Evolutionary conservation across 176 grass and related monocot species (phyloP), one percentile per base, ranked within the genome.

Genomic region (Triticum turgidum): DNA sequence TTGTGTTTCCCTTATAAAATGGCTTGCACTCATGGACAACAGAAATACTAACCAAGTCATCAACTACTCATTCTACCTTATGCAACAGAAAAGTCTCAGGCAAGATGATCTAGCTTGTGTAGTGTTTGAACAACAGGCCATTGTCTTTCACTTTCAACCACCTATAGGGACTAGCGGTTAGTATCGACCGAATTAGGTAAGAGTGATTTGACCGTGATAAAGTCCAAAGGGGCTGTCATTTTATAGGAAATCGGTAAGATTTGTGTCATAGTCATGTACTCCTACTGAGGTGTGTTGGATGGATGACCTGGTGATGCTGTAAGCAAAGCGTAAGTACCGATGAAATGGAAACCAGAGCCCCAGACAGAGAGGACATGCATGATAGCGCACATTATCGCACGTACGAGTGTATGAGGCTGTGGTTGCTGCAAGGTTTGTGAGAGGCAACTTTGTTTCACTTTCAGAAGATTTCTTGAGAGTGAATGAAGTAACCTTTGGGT

Each of bases 321-420:
- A 82, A 91, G 76, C 76, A 81, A 24, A 58, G 61, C 85, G 85
- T 91, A 71, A 44, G 80, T 47, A 44, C 45, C 79, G 89, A 87
- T 65, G 84, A 78, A 90, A 86, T n/a, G 52, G 63, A 45, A 22
- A 3, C 35, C 11, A 33, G 41, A 39, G 37, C 14, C 9, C 30
- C 20, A 15, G 25, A 30, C 52, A 7, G 37, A 70, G n/a, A 15
- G 59, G 44, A 37, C 13, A 9, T 30, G 45, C 21, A 7, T 29
- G 37, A 37, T 17, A 5, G 71, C 22, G 67, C 70, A 65, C 56
- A 84, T 63, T 22, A 45, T 74, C 69, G 37, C 20, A 80, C 49
- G 56, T 59, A 59, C 20, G 20, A 59, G 20, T 21, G 18, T 59
- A 21, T 59, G 82, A 71, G 63, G 71, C 70, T 45, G 78, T 77